phyloP scores from a whole-genome alignment of 148 eudicot genomes.

The Chenopodium album region DNA sequence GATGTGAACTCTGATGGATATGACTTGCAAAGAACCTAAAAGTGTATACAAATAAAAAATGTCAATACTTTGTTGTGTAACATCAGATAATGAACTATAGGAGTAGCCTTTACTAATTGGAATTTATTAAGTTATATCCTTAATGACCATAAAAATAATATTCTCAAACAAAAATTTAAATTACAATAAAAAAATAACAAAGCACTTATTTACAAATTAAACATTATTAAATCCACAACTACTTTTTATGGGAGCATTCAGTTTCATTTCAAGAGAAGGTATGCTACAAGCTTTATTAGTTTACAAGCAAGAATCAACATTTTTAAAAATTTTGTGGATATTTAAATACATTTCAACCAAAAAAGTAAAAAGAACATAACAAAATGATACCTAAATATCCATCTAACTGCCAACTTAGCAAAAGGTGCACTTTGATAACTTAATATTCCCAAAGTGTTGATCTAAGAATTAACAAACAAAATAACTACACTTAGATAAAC shows the following conservation, averaged over 20 bases:
- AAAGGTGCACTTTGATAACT: no score
- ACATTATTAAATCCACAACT: neutral
- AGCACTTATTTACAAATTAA: neutral
- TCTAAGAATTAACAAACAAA: no score
- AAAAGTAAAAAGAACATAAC: neutral
- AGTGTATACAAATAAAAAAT: neutral
- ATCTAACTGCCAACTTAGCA: no score
- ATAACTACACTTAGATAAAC: no score
- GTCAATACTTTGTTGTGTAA: neutral
- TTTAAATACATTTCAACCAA: neutral
- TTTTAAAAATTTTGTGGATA: no score
- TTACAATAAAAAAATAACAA: neutral
- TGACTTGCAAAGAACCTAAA: conserved; percentile 51
- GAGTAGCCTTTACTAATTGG: neutral
- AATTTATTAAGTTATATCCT: neutral
- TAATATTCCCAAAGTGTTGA: no score
- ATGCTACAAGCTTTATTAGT: neutral
- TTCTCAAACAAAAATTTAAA: neutral
- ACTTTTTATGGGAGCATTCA: neutral
- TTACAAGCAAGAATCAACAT: neutral
- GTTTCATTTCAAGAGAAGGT: neutral
- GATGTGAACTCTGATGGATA: conserved; percentile 47
- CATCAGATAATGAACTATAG: neutral
- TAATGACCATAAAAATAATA: no score
- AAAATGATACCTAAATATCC: neutral